phyloP scores from a whole-genome alignment of 108 stramenopile species.

The Aureococcus anophagefferens region DNA sequence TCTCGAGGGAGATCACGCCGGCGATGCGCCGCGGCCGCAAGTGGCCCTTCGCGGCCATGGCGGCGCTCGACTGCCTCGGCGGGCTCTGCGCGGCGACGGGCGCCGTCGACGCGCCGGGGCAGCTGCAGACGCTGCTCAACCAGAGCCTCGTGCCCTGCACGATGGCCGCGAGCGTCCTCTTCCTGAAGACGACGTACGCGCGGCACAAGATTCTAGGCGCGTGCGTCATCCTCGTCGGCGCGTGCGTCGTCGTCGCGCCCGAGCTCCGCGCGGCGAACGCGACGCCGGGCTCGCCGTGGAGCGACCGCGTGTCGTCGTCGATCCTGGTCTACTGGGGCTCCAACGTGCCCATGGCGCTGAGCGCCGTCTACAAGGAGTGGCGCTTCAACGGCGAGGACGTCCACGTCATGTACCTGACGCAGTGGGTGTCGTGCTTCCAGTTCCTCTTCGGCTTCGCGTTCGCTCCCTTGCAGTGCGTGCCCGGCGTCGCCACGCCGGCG shows the following conservation, averaged over 20 bases:
- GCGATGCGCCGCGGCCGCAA: neutral
- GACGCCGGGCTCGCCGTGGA: too few relatives aligned
- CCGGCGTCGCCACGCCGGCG: slow-evolving; percentile 14
- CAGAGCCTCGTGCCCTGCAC: slow-evolving; percentile 16
- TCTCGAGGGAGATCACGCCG: neutral
- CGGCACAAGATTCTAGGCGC: slow-evolving; percentile 5
- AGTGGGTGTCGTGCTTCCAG: slow-evolving; percentile 16
- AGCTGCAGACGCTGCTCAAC: slow-evolving; percentile 18
- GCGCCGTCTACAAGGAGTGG: slow-evolving; percentile 18
- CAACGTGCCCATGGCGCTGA: slow-evolving; percentile 12
- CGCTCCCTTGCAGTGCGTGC: slow-evolving; percentile 1
- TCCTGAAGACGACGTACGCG: slow-evolving; percentile 6
- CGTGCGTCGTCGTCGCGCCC: slow-evolving; percentile 2
- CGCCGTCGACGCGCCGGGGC: slow-evolving; percentile 11
- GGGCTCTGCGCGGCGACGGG: slow-evolving; percentile 18
- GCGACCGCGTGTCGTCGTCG: too few relatives aligned
- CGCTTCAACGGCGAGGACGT: slow-evolving; percentile 9
- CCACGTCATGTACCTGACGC: slow-evolving; percentile 19
- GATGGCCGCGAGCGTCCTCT: slow-evolving; percentile 6
- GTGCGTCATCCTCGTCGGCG: slow-evolving; percentile 10
- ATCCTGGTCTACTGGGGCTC: slow-evolving; percentile 6
- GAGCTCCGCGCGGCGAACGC: neutral
- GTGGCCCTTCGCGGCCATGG: slow-evolving; percentile 11
- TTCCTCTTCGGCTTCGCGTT: slow-evolving; percentile 10
- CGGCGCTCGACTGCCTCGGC: slow-evolving; percentile 14